These are phyloP conservation scores for Moringa oleifera DNA, from an alignment of 345 rosid species.

Conservation along the genomic window DNA sequence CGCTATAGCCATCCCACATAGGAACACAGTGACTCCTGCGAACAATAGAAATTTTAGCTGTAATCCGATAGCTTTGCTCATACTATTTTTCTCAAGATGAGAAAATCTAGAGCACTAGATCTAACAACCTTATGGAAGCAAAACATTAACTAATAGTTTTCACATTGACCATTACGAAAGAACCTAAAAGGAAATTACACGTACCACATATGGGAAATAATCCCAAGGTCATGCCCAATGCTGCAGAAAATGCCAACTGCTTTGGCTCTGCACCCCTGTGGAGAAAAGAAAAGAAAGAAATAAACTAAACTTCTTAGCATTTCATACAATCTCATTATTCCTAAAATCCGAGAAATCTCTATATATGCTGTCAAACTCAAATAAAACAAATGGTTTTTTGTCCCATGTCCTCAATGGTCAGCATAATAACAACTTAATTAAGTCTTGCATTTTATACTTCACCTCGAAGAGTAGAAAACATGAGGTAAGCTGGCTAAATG, in stretches of 20 bases:
- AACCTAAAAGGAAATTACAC: constrained; percentile 1
- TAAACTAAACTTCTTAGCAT: background rate
- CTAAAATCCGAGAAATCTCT: background rate
- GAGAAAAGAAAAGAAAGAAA: background rate
- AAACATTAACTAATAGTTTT: too few species aligned
- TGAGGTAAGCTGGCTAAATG: too few species aligned
- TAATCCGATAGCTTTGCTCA: background rate
- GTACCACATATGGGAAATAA: constrained; percentile 90
- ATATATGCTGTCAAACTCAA: background rate
- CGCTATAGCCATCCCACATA: constrained; percentile 82
- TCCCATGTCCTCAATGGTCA: background rate
- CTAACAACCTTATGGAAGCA: too few species aligned
- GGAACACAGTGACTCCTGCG: constrained; percentile 77
- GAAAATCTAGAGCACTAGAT: background rate
- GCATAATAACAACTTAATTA: background rate
- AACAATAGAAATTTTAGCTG: constrained; percentile 9
- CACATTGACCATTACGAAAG: too few species aligned
- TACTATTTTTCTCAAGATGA: background rate
- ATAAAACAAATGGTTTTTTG: background rate
- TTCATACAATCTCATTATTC: background rate
- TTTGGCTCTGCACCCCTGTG: constrained; percentile 83
- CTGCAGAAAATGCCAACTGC: constrained; percentile 83
- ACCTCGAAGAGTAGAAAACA: too few species aligned
- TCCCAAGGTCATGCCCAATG: constrained; percentile 83
- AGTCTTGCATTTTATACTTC: background rate